Base-by-base conservation (phyloP, 768 basidiomycete genomes). In the Trametes cubensis region DNA sequence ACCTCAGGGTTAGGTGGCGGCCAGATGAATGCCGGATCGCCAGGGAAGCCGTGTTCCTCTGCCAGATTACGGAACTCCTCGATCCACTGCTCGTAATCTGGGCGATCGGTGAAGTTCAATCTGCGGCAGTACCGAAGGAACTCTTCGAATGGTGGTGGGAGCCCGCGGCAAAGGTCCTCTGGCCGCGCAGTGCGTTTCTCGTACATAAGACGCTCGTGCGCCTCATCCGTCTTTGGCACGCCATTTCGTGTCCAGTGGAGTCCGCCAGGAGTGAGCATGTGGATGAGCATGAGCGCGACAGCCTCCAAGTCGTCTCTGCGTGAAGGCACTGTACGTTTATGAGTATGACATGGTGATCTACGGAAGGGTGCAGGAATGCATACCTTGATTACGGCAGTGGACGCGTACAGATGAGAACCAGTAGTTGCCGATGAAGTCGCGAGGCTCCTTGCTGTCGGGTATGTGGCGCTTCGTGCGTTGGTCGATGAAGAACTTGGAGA, bases 351-450 rank as follows among this genome's bases (percentile, higher is more conserved):
- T 18, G 8, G 6, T 0, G 6, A 25, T 39, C n/a, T 45, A 26
- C 39, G 3, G 26, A 49, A 21, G 46, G 28, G 15, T 20, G 20
- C 18, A 25, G 45, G 21, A 26, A 20, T 11, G 21, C 74, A 42
- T 50, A 88, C 90, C 88, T 80, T 84, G 86, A 56, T 87, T 87
- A 50, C 84, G 83, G 67, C 90, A 92, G 72, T 92, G 90, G 13
- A 92, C 90, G 42, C 81, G 83, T 4, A 92, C 82, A 13, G 90
- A 88, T 49, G 84, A 86, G 70, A 92, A 92, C 88, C 89, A 92
- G 70, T 91, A 92, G 70, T 92, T 92, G 25, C 90, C 90, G 55
- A 92, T 85, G 65, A 92, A 92, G 67, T 90, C 86, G 44, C 88
- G 83, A 70, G 85, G 86, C 30, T 74, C 75, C 55, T 80, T 84